Percentiles rank a stretch among this genome's conserved stretches.
phyloP scores from a whole-genome alignment of 2,329 filamentous ascomycete genomes.

The Phoma sp. region DNA sequence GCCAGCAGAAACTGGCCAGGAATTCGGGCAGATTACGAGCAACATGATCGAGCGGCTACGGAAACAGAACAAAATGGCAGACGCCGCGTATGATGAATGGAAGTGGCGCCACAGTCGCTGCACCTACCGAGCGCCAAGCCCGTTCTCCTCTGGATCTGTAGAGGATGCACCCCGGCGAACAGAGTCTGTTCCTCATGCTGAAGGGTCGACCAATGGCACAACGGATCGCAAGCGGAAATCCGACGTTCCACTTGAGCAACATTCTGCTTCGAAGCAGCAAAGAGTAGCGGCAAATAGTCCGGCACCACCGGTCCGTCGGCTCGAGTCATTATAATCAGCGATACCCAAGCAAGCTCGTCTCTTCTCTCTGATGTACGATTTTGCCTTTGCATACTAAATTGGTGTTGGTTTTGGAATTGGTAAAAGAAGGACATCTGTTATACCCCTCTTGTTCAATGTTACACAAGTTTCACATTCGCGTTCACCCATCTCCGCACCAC shows the following conservation, averaged over 20 bases:
- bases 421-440: constrained; percentile 26
- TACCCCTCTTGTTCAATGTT: constrained; percentile 25
- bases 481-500: background rate
- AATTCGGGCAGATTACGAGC: constrained; percentile 20
- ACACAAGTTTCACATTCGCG: background rate
- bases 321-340: constrained; percentile 18
- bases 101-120: constrained; percentile 20
- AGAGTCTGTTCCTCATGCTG: background rate
- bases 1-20: constrained; percentile 24
- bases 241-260: constrained; percentile 17
- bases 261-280: constrained; percentile 20
- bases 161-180: constrained; percentile 14
- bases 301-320: constrained; percentile 22
- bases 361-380: constrained; percentile 12
- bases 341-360: constrained; percentile 2
- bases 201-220: constrained; percentile 5
- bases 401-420: constrained; percentile 26
- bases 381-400: constrained; percentile 28
- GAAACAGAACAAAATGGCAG: constrained; percentile 23
- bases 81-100: constrained; percentile 27
- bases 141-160: constrained; percentile 3
- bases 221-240: constrained; percentile 27
- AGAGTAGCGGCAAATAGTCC: constrained; percentile 16
- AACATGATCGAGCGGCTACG: constrained; percentile 27
- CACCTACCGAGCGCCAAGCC: constrained; percentile 2